Evolutionary conservation across 768 basidiomycete species (phyloP), one percentile per base, ranked within the genome.

Genomic region (Hebeloma cylindrosporum): DNA sequence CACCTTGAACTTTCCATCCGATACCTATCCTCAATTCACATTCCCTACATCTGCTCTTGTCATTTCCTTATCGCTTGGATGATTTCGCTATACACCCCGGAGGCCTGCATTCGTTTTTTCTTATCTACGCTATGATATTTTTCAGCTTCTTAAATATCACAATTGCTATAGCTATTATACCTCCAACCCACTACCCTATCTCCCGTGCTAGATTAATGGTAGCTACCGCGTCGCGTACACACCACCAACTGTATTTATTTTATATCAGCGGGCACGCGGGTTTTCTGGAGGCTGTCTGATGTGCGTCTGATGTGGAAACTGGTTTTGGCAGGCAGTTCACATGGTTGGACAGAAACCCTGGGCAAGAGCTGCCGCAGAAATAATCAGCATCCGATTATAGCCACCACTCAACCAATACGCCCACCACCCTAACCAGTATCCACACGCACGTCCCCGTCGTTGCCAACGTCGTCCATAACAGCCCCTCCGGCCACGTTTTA

Each of bases 321-420:
- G 22, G 41, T 55, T 47, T 23, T 32, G 45, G 44, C 27, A 39
- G 22, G 22, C 22, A 38, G 48, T 56, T 56, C 54, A 59, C 54
- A 59, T 59, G 54, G 52, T 39, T 41, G 39, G 39, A 39, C 40
- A 43, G 48, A 45, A 42, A 50, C 38, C 25, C 17, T 45, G 52
- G 44, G 51, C 56, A 57, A 31, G 56, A 43, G 52, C 60, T 56
- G 52, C 53, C 48, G 56, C 50, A 53, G n/a, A 55, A 61, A 59
- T 53, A 56, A 58, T 53, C 54, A 53, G 35, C 53, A 44, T 54
- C 56, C 53, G 47, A 56, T 52, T 57, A 54, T 57, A 55, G 60
- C 51, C 54, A 56, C 53, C 54, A 52, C 52, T 48, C 50, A 42
- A 51, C 45, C n/a, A n/a, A n/a, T n/a, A 52, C 53, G 39, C 42